A percentile compares a stretch with the other conserved stretches of the same genome.
Conservation (phyloP, 1,284 basidiomycete species). For the Xerocomus nothofagi region DNA sequence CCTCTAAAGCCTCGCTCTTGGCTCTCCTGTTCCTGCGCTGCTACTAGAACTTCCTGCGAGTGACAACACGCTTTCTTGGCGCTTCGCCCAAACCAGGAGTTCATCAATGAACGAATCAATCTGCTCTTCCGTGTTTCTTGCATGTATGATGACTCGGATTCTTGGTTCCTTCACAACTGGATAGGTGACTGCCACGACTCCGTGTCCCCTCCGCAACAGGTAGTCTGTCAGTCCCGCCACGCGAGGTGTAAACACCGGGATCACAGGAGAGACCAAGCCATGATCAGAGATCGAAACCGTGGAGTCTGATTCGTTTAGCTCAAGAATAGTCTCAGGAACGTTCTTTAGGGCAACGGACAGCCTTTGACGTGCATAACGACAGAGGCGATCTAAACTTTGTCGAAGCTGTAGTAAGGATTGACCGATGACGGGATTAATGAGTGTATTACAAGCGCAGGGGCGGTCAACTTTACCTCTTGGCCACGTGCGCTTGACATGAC, state of each 20-base stretch:
- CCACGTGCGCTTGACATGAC: slow-evolving; percentile 15
- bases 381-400: slow-evolving; percentile 3
- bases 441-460: not conserved
- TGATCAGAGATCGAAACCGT: not conserved
- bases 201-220: slow-evolving; percentile 16
- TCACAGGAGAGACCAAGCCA: slow-evolving; percentile 18
- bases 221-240: slow-evolving; percentile 4
- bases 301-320: not conserved
- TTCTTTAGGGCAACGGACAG: slow-evolving; percentile 6
- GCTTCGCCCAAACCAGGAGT: slow-evolving; percentile 14
- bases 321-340: slow-evolving; percentile 14
- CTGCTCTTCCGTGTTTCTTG: slow-evolving; percentile 19
- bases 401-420: slow-evolving; percentile 18
- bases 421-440: not conserved
- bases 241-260: slow-evolving; percentile 20
- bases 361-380: slow-evolving; percentile 15
- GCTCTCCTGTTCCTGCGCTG: not conserved
- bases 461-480: slow-evolving; percentile 17
- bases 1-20: slow-evolving; percentile 14
- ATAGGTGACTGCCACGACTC: slow-evolving; percentile 12
- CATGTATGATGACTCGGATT: slow-evolving; percentile 24
- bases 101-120: slow-evolving; percentile 14
- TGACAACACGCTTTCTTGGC: not conserved
- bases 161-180: slow-evolving; percentile 14
- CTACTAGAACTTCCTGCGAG: not conserved